Base-by-base conservation (phyloP, 805 yeast genomes). In the Cyberlindnera sargentensis region DNA sequence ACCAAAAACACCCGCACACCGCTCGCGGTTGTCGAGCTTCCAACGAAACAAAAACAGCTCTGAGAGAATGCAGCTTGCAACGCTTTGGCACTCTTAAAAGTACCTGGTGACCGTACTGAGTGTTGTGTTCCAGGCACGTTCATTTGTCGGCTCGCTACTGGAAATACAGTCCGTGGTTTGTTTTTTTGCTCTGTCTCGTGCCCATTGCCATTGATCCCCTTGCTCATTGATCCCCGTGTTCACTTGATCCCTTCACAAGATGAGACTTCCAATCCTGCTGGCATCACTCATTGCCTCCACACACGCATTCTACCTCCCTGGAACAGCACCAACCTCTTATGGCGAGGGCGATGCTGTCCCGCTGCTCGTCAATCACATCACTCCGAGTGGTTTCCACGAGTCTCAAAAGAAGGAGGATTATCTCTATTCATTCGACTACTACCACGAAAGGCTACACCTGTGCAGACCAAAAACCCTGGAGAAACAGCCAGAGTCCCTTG, bases 281-380 rank as follows among this genome's bases (percentile, higher is more conserved):
- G 44, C 49, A 6, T 30, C 50, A 9, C 9, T 47, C 10, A 31
- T 39, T 4, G 39, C 44, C 7, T 36, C 41, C 7, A 34, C 53
- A 4, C 48, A 50, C 35, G 95, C 82, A 3, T 91, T 93, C 66
- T 91, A 93, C 60, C 70, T 93, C 44, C 98, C 98, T 0, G 98
- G 98, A 7, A 93, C 89, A 25, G 96, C 98, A 0, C 98, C 99
- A 20, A 85, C 95, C 1, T 83, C 91, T 40, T 93, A 91, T 60
- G 69, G 73, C 37, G 71, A 76, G 47, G 88, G 82, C 40, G 95
- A 90, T 42, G 52, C 58, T 3, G 80, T 93, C 40, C 87, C 91
- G 11, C 67, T 93, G 43, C 68, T 84, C 40, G 99, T 93, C 30
- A 93, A 93, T 61, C 95, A 89, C 57, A 76, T 93, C 54, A 87